Evolutionary conservation across 2,329 filamentous ascomycete genomes (phyloP), one percentile per base, ranked within the genome.

Genomic region (Fusarium ambrosium): DNA sequence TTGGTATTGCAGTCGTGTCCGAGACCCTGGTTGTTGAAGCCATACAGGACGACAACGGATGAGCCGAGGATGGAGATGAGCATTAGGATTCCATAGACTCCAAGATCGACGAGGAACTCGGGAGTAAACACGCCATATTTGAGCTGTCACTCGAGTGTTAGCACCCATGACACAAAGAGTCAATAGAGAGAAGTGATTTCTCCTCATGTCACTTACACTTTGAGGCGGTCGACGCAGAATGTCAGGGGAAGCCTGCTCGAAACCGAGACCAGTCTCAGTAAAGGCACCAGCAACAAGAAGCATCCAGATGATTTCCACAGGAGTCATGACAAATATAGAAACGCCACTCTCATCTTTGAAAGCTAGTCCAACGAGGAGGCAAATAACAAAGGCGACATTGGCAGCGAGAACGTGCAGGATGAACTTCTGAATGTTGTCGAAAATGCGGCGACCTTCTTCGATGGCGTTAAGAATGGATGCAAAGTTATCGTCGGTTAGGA

Each of bases 281-380:
- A 94, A 87, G 1, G 89, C 90, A 61, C 90, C 92, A 1, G 92
- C 94, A 62, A 93, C 89, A 88, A 94, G 92, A 79, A 94, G 92
- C 79, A 94, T 91, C 91, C 91, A 94, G 34, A 94, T 86, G 71
- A 94, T 93, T 73, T 94, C 90, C 14, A 94, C 90, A 0, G 92
- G 92, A 0, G 91, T 87, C 14, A 94, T 86, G 0, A 92, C 91
- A 80, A 94, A 94, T 14, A 94, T 90, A 0, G 92, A 94, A 29
- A 92, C 85, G 2, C 87, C 85, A n/a, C 84, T 84, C 0, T 80
- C 73, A 75, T 94, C 92, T 81, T 94, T 93, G 85, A 93, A 94
- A 0, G 86, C 89, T 4, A 94, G 86, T 39, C 92, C 92, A 45
- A 93, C 89, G 9, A 94, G 88, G 10, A 94, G 85, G 0, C 89